Base-by-base conservation (phyloP, 2,329 filamentous ascomycete species). In the Grosmannia huntii region DNA sequence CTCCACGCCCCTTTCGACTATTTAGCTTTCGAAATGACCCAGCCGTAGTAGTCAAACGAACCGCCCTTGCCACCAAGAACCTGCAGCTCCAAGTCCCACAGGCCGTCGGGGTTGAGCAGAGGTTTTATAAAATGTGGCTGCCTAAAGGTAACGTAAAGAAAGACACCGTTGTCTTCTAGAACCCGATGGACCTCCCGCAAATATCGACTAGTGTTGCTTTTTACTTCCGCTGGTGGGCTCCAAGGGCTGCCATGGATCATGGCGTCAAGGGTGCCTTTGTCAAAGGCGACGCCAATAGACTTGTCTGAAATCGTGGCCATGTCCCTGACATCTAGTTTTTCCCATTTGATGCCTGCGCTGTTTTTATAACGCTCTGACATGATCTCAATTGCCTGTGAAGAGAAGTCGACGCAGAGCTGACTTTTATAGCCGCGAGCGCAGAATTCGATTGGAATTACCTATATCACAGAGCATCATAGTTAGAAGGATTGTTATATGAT, bases 361-460 rank as follows among this genome's bases (percentile, higher is more conserved):
- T 66, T 59, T 0, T 64, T 64, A 60, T 80, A 73, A 19, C 73
- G 70, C 1, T 67, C 63, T 3, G 66, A 68, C 80, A 84, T 84
- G n/a, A 72, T 65, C 6, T 76, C 68, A 2, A 84, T 75, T 0
- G 80, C 76, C 0, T 76, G 72, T 1, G 71, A 59, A 0, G 80
- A 83, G 65, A 84, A 84, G 66, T 84, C 81, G 53, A 78, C 69
- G 62, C 78, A 82, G 5, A 78, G 67, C 63, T 84, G 80, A 38
- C 74, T 70, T 4, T 61, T 70, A 64, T 83, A 83, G 36, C 79
- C 77, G 11, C 67, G 67, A 6, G 65, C 59, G 5, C 71, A 66
- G 4, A 83, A 70, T 50, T 81, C 75, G 28, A 69, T 66, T 2
- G 80, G 79, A 5, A 84, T 68, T 1, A 74, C 76, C 79, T 83